These are phyloP conservation scores for Mortierella sp. DNA, from an alignment of 371 early-diverging fungal species.

Conservation along the genomic window DNA sequence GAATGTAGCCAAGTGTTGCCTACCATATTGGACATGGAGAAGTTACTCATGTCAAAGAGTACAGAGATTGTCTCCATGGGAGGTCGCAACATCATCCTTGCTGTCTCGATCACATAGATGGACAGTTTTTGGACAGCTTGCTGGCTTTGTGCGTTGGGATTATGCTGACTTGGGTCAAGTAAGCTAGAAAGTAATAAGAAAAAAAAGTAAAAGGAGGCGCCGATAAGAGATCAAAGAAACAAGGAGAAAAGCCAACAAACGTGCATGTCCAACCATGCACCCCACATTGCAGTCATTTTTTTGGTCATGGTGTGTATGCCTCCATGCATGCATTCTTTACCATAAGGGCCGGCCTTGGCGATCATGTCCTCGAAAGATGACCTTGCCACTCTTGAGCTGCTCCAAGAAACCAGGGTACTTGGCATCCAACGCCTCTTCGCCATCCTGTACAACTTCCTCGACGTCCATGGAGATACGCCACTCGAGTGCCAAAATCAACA, in stretches of 20 bases:
- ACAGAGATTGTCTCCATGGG: slow-evolving; percentile 83
- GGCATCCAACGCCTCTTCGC: slow-evolving; percentile 67
- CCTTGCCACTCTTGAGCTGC: slow-evolving; percentile 67
- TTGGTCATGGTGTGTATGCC: too few relatives aligned
- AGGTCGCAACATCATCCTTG: slow-evolving; percentile 73
- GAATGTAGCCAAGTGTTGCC: background rate
- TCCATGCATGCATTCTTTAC: slow-evolving; percentile 54
- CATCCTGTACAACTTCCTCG: slow-evolving; percentile 65
- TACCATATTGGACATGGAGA: slow-evolving; percentile 82
- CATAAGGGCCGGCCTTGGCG: slow-evolving; percentile 66
- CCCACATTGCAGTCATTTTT: slow-evolving; percentile 2
- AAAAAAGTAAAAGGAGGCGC: background rate
- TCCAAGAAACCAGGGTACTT: slow-evolving; percentile 63
- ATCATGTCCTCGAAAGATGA: slow-evolving; percentile 69
- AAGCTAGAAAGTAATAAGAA: slow-evolving; percentile 55
- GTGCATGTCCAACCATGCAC: slow-evolving; percentile 3
- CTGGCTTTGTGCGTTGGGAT: slow-evolving; percentile 65
- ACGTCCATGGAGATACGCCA: slow-evolving; percentile 74
- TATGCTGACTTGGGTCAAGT: slow-evolving; percentile 67
- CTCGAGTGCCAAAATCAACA: slow-evolving; percentile 68
- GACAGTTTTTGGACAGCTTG: slow-evolving; percentile 69
- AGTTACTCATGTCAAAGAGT: slow-evolving; percentile 86
- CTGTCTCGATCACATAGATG: slow-evolving; percentile 85
- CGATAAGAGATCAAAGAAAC: slow-evolving; percentile 10
- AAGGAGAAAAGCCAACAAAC: background rate